Base-by-base conservation (phyloP, 257 asterid genomes). In the Ligustrum vulgare region DNA sequence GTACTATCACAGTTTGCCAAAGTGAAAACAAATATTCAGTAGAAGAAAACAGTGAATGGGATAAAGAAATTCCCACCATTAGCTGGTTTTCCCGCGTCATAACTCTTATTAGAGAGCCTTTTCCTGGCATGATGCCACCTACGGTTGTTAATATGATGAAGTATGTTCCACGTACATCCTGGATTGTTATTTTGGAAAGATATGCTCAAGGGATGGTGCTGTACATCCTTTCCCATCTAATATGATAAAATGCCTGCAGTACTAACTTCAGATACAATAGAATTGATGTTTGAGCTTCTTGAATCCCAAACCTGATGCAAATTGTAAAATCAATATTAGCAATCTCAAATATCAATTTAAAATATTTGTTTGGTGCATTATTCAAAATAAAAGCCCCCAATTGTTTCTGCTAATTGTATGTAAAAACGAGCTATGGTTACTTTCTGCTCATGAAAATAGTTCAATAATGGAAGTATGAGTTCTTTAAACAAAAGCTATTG, bases 141-240 rank as follows among this genome's bases (percentile, higher is more conserved):
- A 37, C 72, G 87, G 31, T 83, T 84, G 69, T 86, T 89, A 47
- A 94, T 70, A 80, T 81, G 93, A 75, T 91, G 91, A 66, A 93
- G 77, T 20, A 91, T 62, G 1, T 93, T 93, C 84, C 86, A 71
- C 82, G 85, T 90, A 51, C 94, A 90, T 54, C 96, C 89, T 12
- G 84, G 89, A 66, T 77, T 78, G 39, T 80, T 85, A 36, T 80
- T 75, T 74, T 80, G 80, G 67, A 86, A 36, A 3, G 88, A 70
- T 25, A 84, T 39, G 22, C 37, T 10, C 1, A 87, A 9, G 20
- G 81, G 87, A 67, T 83, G 80, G 15, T 71, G 83, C 63, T 79
- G 73, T 51, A 84, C 76, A 47, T 35, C 75, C 85, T 81, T 88
- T 15, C 88, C 89, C 91, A 86, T 86, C 62, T 75, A 28, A 25